Evolutionary conservation across 306 rosid genomes (phyloP).

Genomic region (Alnus glutinosa): DNA sequence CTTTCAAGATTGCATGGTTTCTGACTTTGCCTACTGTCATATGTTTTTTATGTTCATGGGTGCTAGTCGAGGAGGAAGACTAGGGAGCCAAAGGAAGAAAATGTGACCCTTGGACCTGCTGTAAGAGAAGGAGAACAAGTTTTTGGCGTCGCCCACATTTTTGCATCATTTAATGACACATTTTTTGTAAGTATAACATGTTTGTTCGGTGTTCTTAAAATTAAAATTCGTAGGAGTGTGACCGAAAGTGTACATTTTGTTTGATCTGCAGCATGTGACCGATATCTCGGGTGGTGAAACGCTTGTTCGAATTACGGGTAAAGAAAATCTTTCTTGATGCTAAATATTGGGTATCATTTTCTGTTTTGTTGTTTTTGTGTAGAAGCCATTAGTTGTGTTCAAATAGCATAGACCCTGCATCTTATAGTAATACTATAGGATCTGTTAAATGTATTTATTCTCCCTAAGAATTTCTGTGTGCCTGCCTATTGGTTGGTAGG

Average conservation of each 20-base stretch:
- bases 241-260: background rate
- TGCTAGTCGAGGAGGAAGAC: slow-evolving; percentile 63
- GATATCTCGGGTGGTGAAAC: slow-evolving; percentile 87
- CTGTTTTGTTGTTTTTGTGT: background rate
- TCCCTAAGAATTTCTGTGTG: background rate
- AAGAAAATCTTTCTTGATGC: background rate
- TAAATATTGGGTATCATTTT: background rate
- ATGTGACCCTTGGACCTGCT: slow-evolving; percentile 80
- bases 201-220: background rate
- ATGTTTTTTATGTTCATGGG: background rate
- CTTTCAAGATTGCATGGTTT: background rate
- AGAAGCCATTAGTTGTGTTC: background rate
- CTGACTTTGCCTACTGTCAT: slow-evolving; percentile 1
- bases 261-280: slow-evolving; percentile 65
- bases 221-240: background rate
- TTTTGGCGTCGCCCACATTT: slow-evolving; percentile 82
- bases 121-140: slow-evolving; percentile 86
- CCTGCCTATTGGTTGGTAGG: background rate
- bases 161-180: slow-evolving; percentile 82
- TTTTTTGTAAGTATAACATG: slow-evolving; percentile 57
- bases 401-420: background rate
- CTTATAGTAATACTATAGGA: background rate
- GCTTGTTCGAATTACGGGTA: slow-evolving; percentile 80
- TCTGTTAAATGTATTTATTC: background rate
- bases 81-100: slow-evolving; percentile 92